Percentiles rank a stretch among this genome's conserved stretches.
These are phyloP conservation scores for Boletus huronensis DNA, from an alignment of 768 basidiomycete genomes.

Conservation along the genomic window DNA sequence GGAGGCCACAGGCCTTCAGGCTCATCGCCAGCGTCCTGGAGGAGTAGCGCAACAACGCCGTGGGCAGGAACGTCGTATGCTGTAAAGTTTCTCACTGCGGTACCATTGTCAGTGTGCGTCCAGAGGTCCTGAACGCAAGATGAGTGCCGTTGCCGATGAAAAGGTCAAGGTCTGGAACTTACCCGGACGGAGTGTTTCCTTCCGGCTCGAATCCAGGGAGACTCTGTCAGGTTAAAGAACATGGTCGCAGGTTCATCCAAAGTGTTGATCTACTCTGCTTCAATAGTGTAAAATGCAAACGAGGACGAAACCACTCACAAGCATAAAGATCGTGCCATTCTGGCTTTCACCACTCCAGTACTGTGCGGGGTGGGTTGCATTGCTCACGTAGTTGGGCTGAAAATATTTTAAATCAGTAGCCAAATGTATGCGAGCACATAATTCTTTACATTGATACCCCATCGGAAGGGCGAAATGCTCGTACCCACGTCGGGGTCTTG, in stretches of 20 bases:
- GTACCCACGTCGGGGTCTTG: conserved; percentile 63
- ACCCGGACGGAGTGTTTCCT: conserved; percentile 64
- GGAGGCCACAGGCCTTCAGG: conserved; percentile 54
- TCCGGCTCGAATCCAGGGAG: conserved; percentile 68
- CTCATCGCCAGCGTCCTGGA: conserved; percentile 66
- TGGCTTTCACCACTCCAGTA: conserved; percentile 68
- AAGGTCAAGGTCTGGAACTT: conserved; percentile 15
- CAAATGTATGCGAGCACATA: neutral
- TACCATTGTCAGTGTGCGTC: conserved; percentile 70
- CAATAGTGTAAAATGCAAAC: neutral
- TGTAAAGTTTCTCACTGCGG: conserved; percentile 57
- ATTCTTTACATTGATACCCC: conserved; percentile 58
- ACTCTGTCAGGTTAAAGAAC: conserved; percentile 64
- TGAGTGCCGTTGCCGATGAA: neutral
- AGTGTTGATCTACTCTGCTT: conserved; percentile 50
- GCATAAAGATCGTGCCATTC: conserved; percentile 66
- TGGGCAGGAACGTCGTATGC: conserved; percentile 55
- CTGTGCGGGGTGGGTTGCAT: conserved; percentile 55
- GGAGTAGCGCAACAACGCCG: conserved; percentile 63
- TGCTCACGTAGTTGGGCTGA: conserved; percentile 38
- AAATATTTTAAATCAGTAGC: neutral
- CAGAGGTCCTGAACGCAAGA: conserved; percentile 54
- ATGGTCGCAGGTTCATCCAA: conserved; percentile 53
- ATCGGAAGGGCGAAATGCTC: conserved; percentile 63
- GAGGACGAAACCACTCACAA: conserved; percentile 36